Conservation (phyloP, 2,329 filamentous ascomycete genomes). For the Amauroascus verrucosus region DNA sequence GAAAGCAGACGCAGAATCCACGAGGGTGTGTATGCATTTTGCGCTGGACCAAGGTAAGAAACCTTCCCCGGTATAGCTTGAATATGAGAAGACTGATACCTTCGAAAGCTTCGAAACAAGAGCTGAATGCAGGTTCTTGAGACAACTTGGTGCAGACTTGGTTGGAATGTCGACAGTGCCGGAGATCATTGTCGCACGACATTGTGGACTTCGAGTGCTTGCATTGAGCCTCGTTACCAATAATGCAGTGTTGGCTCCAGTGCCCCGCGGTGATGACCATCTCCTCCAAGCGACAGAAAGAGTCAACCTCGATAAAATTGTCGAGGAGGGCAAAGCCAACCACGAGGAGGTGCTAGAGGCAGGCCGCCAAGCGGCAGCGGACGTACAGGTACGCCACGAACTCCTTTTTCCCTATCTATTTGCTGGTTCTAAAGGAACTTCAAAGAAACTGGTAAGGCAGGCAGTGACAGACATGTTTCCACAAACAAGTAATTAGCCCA, state of each 20-base stretch:
- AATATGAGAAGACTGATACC: neutral
- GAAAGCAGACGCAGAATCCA: slow-evolving; percentile 45
- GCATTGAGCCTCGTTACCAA: slow-evolving; percentile 59
- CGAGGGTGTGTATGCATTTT: slow-evolving; percentile 57
- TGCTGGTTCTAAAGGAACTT: slow-evolving; percentile 10
- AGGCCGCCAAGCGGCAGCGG: slow-evolving; percentile 48
- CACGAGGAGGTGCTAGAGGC: slow-evolving; percentile 57
- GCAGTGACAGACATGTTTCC: slow-evolving; percentile 23
- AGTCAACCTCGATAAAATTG: slow-evolving; percentile 44
- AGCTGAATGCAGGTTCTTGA: slow-evolving; percentile 54
- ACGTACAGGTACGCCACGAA: slow-evolving; percentile 47
- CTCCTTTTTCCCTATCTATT: slow-evolving; percentile 1
- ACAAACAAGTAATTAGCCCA: neutral
- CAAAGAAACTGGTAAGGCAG: slow-evolving; percentile 30
- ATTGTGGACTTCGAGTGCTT: slow-evolving; percentile 52
- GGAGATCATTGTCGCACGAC: slow-evolving; percentile 56
- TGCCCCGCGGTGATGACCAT: slow-evolving; percentile 48
- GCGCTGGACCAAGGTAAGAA: slow-evolving; percentile 50
- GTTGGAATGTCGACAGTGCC: slow-evolving; percentile 62
- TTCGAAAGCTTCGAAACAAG: slow-evolving; percentile 50
- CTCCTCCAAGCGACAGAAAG: slow-evolving; percentile 42
- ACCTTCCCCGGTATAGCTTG: neutral
- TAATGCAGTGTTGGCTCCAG: slow-evolving; percentile 49
- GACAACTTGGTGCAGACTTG: slow-evolving; percentile 53
- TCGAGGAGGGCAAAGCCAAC: slow-evolving; percentile 51